Percentiles rank a stretch among this genome's conserved stretches.
Evolutionary conservation across 768 basidiomycete genomes (phyloP).

Genomic region (Boletus rex-veris): DNA sequence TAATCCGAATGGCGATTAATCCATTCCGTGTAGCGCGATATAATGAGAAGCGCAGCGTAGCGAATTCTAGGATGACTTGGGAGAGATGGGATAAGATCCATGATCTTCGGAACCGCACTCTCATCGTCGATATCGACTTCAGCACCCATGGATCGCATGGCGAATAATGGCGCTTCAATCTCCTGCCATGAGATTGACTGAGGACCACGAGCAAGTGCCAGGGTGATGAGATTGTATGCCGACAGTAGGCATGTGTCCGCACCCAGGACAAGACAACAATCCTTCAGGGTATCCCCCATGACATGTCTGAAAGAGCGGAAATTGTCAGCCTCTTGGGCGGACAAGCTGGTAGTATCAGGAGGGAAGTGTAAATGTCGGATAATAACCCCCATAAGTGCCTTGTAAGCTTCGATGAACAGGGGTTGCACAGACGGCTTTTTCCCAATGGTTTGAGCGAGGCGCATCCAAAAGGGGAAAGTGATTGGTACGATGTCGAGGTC

Average conservation of each 20-base stretch:
- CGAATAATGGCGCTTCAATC: conserved; percentile 95
- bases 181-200: conserved; percentile 84
- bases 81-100: conserved; percentile 88
- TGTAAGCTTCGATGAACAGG: conserved; percentile 81
- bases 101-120: conserved; percentile 88
- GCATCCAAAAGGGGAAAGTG: conserved; percentile 99
- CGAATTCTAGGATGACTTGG: conserved; percentile 89
- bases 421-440: conserved; percentile 70
- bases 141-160: conserved; percentile 97
- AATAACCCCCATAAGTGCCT: conserved; percentile 77
- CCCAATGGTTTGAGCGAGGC: conserved; percentile 84
- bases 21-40: conserved; percentile 97
- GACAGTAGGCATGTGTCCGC: conserved; percentile 78
- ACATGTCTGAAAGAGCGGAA: conserved; percentile 95
- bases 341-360: conserved; percentile 56
- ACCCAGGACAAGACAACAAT: conserved; percentile 93
- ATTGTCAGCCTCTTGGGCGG: conserved; percentile 85
- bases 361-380: conserved; percentile 93
- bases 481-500: conserved; percentile 97
- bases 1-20: conserved; percentile 86
- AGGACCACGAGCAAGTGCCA: conserved; percentile 60
- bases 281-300: conserved; percentile 99
- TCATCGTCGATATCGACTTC: conserved; percentile 83
- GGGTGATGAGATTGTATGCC: conserved; percentile 76
- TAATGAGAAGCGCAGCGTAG: conserved; percentile 92